Conservation (phyloP, 73 alveolate genomes). For the Tetrahymena borealis region DNA sequence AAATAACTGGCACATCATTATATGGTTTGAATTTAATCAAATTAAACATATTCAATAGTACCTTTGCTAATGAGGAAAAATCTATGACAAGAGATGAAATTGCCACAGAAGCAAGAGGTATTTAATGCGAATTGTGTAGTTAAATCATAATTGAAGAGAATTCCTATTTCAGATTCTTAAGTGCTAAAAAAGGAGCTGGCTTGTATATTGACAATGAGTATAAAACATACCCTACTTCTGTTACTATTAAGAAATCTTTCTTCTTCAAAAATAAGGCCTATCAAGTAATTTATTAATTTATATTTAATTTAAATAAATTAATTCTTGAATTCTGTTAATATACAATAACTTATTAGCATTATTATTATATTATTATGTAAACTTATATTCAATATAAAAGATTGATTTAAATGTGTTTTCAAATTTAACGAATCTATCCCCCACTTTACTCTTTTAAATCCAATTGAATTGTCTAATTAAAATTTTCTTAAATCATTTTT, state of each 20-base stretch:
- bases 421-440: too few species aligned
- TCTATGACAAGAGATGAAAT: not conserved
- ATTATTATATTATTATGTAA: too few species aligned
- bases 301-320: not conserved
- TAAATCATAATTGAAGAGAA: not conserved
- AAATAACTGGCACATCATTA: not conserved
- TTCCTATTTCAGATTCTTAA: not conserved
- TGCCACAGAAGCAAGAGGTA: not conserved
- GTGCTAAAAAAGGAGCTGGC: not conserved
- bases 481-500: not conserved
- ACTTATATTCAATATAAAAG: too few species aligned
- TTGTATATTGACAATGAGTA: not conserved
- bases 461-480: not conserved
- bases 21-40: not conserved
- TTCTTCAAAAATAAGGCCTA: not conserved
- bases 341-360: too few species aligned
- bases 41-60: not conserved
- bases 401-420: too few species aligned
- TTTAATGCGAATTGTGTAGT: not conserved
- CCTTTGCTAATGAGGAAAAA: not conserved
- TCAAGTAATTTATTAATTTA: not conserved
- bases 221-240: not conserved
- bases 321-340: not conserved
- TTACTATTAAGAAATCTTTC: not conserved
- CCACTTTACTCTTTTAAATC: too few species aligned